These are phyloP conservation scores for Thalassia testudinum DNA, from an alignment of 116 monocot species.

Conservation along the genomic window DNA sequence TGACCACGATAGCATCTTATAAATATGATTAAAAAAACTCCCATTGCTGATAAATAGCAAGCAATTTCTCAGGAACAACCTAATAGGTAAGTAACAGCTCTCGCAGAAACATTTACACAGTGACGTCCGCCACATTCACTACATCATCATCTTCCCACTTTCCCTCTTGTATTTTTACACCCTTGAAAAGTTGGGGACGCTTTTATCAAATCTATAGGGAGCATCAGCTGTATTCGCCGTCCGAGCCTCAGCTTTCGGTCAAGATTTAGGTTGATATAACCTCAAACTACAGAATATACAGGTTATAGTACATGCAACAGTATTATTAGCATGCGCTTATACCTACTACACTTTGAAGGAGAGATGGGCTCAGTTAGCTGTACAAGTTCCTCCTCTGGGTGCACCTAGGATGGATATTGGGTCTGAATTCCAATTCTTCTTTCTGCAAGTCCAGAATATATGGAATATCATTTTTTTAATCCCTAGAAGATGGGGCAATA, in stretches of 20 bases:
- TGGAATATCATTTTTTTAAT: no score
- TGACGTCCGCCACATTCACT: neutral
- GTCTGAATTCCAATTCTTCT: conserved; percentile 9
- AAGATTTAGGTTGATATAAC: conserved; percentile 7
- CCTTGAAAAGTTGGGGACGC: conserved; percentile 3
- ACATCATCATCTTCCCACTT: conserved; percentile 2
- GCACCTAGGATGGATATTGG: conserved; percentile 2
- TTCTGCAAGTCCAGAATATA: conserved; percentile 5
- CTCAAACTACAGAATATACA: conserved; percentile 10
- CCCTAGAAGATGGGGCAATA: no score
- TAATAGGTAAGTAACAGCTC: no score
- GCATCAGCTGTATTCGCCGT: conserved; percentile 7
- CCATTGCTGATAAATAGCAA: no score
- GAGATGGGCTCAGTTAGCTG: conserved; percentile 9
- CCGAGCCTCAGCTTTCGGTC: conserved; percentile 5
- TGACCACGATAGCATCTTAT: no score
- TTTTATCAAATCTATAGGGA: conserved; percentile 6
- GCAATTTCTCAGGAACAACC: no score
- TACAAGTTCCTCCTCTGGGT: conserved; percentile 8
- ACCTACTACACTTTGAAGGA: conserved; percentile 1
- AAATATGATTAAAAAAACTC: no score
- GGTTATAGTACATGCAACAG: conserved; percentile 9
- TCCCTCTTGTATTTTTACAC: conserved; percentile 6
- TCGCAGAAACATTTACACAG: conserved; percentile 7
- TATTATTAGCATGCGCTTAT: conserved; percentile 4